These are phyloP conservation scores for Bertia moriformis DNA, from an alignment of 2,329 filamentous ascomycete genomes.

Conservation along the genomic window DNA sequence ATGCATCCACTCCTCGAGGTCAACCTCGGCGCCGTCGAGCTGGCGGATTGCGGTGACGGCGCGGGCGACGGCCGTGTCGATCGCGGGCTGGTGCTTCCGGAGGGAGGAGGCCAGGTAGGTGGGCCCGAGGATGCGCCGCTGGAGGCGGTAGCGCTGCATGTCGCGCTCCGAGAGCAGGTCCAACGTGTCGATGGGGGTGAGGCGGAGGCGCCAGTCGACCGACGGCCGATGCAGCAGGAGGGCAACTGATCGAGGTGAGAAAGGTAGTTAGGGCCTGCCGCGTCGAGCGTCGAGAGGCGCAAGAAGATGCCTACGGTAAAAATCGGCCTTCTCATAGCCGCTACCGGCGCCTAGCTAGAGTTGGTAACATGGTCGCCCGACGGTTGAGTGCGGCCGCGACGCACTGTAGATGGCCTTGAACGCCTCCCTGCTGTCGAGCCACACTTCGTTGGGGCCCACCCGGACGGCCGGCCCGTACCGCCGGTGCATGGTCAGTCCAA, in stretches of 20 bases:
- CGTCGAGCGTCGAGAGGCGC: neutral
- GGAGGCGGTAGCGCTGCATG: slow-evolving; percentile 27
- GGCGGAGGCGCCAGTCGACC: slow-evolving; percentile 17
- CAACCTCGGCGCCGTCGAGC: slow-evolving; percentile 22
- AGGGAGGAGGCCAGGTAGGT: slow-evolving; percentile 27
- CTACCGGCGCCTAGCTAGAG: slow-evolving; percentile 22
- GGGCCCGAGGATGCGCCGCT: slow-evolving; percentile 32
- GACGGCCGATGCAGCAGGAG: slow-evolving; percentile 26
- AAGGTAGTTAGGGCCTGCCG: neutral
- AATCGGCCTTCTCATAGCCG: slow-evolving; percentile 34
- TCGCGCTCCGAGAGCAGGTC: slow-evolving; percentile 35
- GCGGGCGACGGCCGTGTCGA: slow-evolving; percentile 23
- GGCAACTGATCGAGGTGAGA: slow-evolving; percentile 26
- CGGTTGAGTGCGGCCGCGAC: slow-evolving; percentile 4
- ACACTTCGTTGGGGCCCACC: slow-evolving; percentile 36
- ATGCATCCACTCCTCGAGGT: slow-evolving; percentile 41
- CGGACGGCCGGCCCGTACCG: slow-evolving; percentile 34
- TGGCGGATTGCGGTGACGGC: slow-evolving; percentile 15
- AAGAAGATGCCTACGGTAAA: slow-evolving; percentile 36
- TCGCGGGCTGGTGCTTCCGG: slow-evolving; percentile 20
- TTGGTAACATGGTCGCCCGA: neutral
- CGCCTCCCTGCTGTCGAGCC: slow-evolving; percentile 31
- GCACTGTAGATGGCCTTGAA: slow-evolving; percentile 31
- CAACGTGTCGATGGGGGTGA: slow-evolving; percentile 21
- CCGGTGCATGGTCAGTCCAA: slow-evolving; percentile 27